Base-by-base conservation (phyloP, 2,329 filamentous ascomycete species). In the Diaporthe citriasiana region DNA sequence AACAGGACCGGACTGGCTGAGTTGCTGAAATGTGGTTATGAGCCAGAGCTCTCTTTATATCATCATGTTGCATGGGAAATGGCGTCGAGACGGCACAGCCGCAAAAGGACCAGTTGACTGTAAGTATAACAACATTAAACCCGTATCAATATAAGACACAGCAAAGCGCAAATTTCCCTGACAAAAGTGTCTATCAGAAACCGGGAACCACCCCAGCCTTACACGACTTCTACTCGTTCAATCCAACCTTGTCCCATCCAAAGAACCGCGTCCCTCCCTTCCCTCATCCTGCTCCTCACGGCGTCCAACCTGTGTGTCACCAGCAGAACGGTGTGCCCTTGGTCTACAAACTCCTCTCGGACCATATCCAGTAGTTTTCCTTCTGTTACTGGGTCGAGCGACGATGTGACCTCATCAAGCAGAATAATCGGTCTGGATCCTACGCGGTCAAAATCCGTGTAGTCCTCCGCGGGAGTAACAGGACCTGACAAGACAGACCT, bases 371-470 rank as follows among this genome's bases (percentile, higher is more conserved):
- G 60, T 27, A 79, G 74, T 1, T 47, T 65, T 30, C 30, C 22
- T 47, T 79, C 76, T 0, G 76, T 77, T 2, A 56, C 73, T 0
- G 74, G 63, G 57, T 80, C 79, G 10, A 79, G 74, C 19, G 77
- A 76, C 0, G 78, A 75, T 6, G 82, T 84, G 9, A 79, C 80
- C 73, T 84, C 83, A 63, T 84, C 83, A 3, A 84, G 74, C 8
- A 86, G 78, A 1, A 86, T 76, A 13, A 86, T 78, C 13, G 77
- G 78, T 22, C 56, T 72, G 22, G 25, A 19, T 6, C 45, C 55
- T 10, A 27, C 17, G 7, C 47, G 68, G 22, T 53, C 56, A 13
- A 33, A 38, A 4, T 70, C 38, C 47, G 35, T 19, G 25, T 69
- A 35, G 56, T 63, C 47, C 9, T 22, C 30, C 19, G 35, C 33